These are phyloP conservation scores for Canariomyces notabilis DNA, from an alignment of 2,329 filamentous ascomycete genomes.

Conservation along the genomic window DNA sequence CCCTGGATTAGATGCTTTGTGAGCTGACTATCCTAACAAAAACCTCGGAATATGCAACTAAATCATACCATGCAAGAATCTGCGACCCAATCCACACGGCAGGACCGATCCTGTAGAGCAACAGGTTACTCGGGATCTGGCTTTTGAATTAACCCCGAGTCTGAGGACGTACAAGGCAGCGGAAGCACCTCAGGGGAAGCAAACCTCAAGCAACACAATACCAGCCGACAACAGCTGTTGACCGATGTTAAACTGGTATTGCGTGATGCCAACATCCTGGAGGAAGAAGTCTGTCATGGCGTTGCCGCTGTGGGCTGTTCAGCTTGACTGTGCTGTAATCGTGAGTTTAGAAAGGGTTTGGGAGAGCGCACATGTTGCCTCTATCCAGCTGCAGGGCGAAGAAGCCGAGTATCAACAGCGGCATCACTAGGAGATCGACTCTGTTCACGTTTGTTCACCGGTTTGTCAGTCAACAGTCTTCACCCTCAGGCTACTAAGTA, in stretches of 20 bases:
- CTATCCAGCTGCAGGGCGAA: slow-evolving; percentile 38
- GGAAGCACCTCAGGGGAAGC: neutral
- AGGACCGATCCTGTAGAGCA: slow-evolving; percentile 30
- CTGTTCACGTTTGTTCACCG: too few species aligned
- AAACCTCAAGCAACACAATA: slow-evolving; percentile 41
- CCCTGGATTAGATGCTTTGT: slow-evolving; percentile 16
- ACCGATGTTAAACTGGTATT: slow-evolving; percentile 48
- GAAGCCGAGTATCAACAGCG: slow-evolving; percentile 39
- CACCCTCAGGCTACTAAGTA: neutral
- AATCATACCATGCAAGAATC: slow-evolving; percentile 31
- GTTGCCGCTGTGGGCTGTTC: slow-evolving; percentile 46
- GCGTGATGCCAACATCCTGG: slow-evolving; percentile 43
- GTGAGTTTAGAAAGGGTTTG: neutral
- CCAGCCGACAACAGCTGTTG: slow-evolving; percentile 47
- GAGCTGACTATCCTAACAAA: neutral
- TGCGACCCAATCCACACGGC: slow-evolving; percentile 35
- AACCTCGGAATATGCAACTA: neutral
- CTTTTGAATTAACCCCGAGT: neutral
- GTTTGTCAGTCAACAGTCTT: neutral
- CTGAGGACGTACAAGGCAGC: too few species aligned
- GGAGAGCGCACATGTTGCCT: slow-evolving; percentile 33
- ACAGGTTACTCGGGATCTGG: slow-evolving; percentile 27
- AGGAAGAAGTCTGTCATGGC: slow-evolving; percentile 48
- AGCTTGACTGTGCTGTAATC: too few species aligned
- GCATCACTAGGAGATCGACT: slow-evolving; percentile 38